These are phyloP conservation scores for Plasmodium adleri DNA, from an alignment of 169 alveolate species.

Conservation along the genomic window DNA sequence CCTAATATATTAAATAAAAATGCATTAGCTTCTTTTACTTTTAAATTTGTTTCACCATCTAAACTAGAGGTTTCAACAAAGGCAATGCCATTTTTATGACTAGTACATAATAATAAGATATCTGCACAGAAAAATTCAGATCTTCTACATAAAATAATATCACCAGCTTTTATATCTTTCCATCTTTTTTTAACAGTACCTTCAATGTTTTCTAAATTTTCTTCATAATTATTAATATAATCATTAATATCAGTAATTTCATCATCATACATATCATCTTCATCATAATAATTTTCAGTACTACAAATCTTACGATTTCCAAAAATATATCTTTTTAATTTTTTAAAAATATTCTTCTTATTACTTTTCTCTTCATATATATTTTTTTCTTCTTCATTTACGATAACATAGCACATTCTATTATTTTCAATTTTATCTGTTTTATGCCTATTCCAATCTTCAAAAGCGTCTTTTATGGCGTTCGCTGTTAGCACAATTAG, in stretches of 20 bases:
- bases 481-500: constrained; percentile 93
- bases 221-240: constrained; percentile 47
- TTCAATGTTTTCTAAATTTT: constrained; percentile 34
- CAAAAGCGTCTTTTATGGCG: constrained; percentile 97
- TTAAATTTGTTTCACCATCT: constrained; percentile 97
- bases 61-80: constrained; percentile 96
- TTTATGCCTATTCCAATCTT: constrained; percentile 95
- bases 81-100: constrained; percentile 91
- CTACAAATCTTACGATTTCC: constrained; percentile 18
- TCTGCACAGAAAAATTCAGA: constrained; percentile 96
- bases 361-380: background rate
- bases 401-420: constrained; percentile 79
- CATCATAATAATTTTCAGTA: constrained; percentile 29
- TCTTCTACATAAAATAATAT: constrained; percentile 90
- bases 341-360: constrained; percentile 14
- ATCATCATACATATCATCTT: constrained; percentile 23
- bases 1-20: constrained; percentile 41
- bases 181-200: constrained; percentile 80
- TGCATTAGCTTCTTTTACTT: constrained; percentile 88
- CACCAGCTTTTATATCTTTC: constrained; percentile 94
- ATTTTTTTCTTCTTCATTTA: background rate
- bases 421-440: constrained; percentile 96
- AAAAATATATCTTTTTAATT: constrained; percentile 11
- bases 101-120: constrained; percentile 91
- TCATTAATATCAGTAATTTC: constrained; percentile 32